Base-by-base conservation (phyloP, 768 basidiomycete species). In the Suillus weaverae region DNA sequence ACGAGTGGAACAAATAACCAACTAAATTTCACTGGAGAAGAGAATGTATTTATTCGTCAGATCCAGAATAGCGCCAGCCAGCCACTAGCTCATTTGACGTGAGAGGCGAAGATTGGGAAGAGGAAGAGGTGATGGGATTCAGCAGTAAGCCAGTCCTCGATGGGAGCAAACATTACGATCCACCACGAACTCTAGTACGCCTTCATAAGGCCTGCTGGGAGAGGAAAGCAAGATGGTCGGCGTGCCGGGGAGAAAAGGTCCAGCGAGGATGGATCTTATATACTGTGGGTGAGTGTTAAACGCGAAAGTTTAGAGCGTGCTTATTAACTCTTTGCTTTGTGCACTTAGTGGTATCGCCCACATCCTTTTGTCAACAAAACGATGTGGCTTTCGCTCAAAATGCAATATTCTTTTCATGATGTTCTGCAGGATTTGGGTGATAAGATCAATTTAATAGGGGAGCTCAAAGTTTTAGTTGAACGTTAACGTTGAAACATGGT, bases 141-240 rank as follows among this genome's bases (percentile, higher is more conserved):
- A 72, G 72, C 18, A 60, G 74, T 76, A 67, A 68, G 75, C 70
- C 50, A 9, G 57, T 51, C 18, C 55, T 60, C 51, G 33, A 59
- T 38, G 61, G n/a, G 70, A 63, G 71, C 26, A 43, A 60, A 59
- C 38, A 5, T 32, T 61, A 54, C 53, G 18, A 22, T 39, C 61
- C 39, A 38, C 35, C 63, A 53, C 56, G 48, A 62, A 60, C 5
- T n/a, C 2, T 59, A 75, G 30, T 44, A 41, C 56, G 22, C 56
- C 75, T 71, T 39, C n/a, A 36, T 43, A 38, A 70, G 26, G 26
- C 26, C n/a, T 64, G 33, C 35, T 32, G 66, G 36, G 11, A 18
- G 46, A 62, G 68, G 32, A 50, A 63, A 6, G 66, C 62, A 41
- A 50, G 48, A 13, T 39, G 3, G 30, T 76, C 72, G 75, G 54